phyloP scores from a whole-genome alignment of 345 rosid genomes.

The Euclidium syriacum region DNA sequence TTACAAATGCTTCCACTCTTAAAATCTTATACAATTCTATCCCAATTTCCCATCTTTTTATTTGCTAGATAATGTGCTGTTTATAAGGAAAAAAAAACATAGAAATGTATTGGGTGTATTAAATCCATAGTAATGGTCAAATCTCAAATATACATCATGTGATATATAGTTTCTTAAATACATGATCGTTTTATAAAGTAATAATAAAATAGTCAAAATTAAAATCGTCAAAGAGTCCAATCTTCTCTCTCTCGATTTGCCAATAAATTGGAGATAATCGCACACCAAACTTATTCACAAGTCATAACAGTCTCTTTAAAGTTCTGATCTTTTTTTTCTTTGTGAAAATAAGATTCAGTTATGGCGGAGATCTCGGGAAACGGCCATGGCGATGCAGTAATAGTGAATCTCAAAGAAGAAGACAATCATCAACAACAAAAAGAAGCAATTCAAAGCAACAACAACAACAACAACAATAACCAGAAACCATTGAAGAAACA shows the following conservation, averaged over 20 bases:
- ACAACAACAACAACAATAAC: not conserved
- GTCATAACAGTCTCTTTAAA: slow-evolving; percentile 5
- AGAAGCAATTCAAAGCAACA: not conserved
- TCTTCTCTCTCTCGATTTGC: slow-evolving; percentile 6
- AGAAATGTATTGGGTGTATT: too few relatives aligned
- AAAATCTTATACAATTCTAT: too few relatives aligned
- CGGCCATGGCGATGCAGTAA: slow-evolving; percentile 32
- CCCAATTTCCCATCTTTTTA: not conserved
- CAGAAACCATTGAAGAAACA: slow-evolving; percentile 30
- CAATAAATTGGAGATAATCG: slow-evolving; percentile 24
- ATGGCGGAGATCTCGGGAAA: slow-evolving; percentile 50
- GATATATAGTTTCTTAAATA: not conserved
- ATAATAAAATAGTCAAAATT: not conserved
- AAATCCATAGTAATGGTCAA: slow-evolving; percentile 13
- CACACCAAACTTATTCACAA: slow-evolving; percentile 24
- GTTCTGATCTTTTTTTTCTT: not conserved
- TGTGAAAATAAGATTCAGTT: not conserved
- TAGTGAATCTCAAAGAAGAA: slow-evolving; percentile 45
- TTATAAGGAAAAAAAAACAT: not conserved
- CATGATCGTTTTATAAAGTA: not conserved
- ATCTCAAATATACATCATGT: not conserved
- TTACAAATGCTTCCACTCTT: too few relatives aligned
- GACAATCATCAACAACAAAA: slow-evolving; percentile 18
- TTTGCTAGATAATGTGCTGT: not conserved
- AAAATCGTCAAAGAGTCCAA: slow-evolving; percentile 8